These are phyloP conservation scores for Physocladia obscura DNA, from an alignment of 192 early-diverging fungal species.

Conservation along the genomic window DNA sequence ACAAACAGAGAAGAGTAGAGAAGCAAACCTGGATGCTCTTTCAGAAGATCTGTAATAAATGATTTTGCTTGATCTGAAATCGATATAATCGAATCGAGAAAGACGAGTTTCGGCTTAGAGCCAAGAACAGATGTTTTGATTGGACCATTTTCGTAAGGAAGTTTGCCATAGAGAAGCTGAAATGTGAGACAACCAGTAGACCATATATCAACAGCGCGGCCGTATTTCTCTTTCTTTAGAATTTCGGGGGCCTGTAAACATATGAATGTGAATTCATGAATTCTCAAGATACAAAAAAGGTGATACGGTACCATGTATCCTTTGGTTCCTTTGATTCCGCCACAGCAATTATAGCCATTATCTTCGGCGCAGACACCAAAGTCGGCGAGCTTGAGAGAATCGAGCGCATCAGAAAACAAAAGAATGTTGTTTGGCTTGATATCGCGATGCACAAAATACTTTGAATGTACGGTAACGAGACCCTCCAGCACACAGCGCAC, in stretches of 20 bases:
- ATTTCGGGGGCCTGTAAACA: constrained; percentile 34
- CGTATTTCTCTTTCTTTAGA: constrained; percentile 28
- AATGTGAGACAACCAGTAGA: constrained; percentile 21
- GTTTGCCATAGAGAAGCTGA: constrained; percentile 15
- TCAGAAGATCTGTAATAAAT: no score
- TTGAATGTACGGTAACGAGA: constrained; percentile 12
- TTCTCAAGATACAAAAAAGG: neutral
- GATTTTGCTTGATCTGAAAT: neutral
- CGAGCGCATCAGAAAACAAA: constrained; percentile 13
- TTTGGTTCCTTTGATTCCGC: constrained; percentile 15
- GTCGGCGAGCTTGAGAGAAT: constrained; percentile 19
- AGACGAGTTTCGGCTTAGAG: constrained; percentile 14
- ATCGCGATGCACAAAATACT: constrained; percentile 22
- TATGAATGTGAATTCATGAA: neutral
- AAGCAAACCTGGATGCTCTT: constrained; percentile 15
- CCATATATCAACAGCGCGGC: constrained; percentile 33
- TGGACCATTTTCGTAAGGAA: constrained; percentile 1
- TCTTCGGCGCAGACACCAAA: constrained; percentile 23
- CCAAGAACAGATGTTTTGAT: neutral
- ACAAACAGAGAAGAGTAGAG: neutral
- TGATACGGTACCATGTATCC: neutral
- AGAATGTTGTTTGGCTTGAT: constrained; percentile 24
- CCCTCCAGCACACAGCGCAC: constrained; percentile 23
- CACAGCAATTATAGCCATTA: constrained; percentile 4
- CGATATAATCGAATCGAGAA: neutral